Evolutionary conservation across 768 basidiomycete species (phyloP).

Genomic region (Russula sp.): DNA sequence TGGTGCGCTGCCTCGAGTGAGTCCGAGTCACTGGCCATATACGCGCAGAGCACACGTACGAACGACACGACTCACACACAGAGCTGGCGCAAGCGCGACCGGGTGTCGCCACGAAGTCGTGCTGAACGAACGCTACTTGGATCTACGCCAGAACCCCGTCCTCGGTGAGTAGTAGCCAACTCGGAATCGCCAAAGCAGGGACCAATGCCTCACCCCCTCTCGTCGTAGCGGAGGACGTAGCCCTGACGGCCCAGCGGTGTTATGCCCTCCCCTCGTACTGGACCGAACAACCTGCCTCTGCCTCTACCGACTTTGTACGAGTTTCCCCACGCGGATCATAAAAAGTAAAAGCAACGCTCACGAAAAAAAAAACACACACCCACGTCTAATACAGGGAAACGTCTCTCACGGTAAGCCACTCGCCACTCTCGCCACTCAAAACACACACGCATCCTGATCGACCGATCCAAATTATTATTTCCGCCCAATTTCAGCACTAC

Average conservation of each 20-base stretch:
- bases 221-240: constrained; percentile 20
- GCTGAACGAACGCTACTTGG: constrained; percentile 10
- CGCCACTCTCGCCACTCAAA: neutral
- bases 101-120: constrained; percentile 17
- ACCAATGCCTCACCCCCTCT: neutral
- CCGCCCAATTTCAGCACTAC: constrained; percentile 5
- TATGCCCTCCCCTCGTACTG: constrained; percentile 18
- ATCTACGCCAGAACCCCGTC: constrained; percentile 22
- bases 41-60: neutral
- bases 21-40: constrained; percentile 25
- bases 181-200: no score
- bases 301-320: constrained; percentile 24
- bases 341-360: neutral
- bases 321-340: neutral
- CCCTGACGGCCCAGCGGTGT: constrained; percentile 16
- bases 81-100: constrained; percentile 19
- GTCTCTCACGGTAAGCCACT: constrained; percentile 22
- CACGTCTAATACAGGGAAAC: constrained; percentile 16
- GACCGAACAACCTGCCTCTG: neutral
- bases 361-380: neutral
- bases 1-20: constrained; percentile 67
- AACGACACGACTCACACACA: neutral
- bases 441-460: neutral
- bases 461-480: neutral
- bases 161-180: constrained; percentile 20